Evolutionary conservation across 2,329 filamentous ascomycete species (phyloP).

Genomic region (Xylariales sp.): DNA sequence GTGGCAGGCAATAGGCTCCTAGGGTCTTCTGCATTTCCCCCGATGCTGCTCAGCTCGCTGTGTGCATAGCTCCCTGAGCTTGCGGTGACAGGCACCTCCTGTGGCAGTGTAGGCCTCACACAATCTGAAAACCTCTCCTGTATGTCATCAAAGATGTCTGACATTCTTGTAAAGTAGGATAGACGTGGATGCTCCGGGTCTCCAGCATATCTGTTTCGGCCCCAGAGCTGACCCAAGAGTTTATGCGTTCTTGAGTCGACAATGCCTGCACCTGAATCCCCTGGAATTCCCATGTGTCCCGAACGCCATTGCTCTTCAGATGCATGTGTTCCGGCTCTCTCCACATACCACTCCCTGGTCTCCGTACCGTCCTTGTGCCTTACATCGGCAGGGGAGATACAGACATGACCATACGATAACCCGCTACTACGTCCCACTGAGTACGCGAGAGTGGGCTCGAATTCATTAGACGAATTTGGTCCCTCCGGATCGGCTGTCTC

Average conservation of each 20-base stretch:
- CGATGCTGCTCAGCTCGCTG: too few relatives aligned
- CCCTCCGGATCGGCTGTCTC: conserved; percentile 5
- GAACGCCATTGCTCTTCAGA: conserved; percentile 5
- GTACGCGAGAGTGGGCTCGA: conserved; percentile 5
- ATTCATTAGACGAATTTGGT: too few relatives aligned
- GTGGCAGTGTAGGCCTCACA: background rate
- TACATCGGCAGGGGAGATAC: background rate
- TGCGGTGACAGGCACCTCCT: too few relatives aligned
- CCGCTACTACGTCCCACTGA: conserved; percentile 12
- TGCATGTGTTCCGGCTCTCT: conserved; percentile 1
- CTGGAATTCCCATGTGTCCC: conserved; percentile 11
- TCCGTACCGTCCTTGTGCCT: conserved; percentile 2
- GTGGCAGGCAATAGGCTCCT: too few relatives aligned
- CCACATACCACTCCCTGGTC: conserved; percentile 11
- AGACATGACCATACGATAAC: conserved; percentile 8
- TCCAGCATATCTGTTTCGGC: conserved; percentile 8
- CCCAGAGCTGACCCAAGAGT: conserved; percentile 14
- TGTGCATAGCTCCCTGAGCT: too few relatives aligned
- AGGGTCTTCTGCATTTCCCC: too few relatives aligned
- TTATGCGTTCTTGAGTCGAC: conserved; percentile 8
- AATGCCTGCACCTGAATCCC: conserved; percentile 13
- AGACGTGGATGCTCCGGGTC: conserved; percentile 1
- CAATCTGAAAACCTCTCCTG: conserved; percentile 6
- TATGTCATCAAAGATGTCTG: conserved; percentile 13
- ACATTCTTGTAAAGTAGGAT: conserved; percentile 12